phyloP scores from a whole-genome alignment of 306 rosid genomes.

The Casuarina equisetifolia region DNA sequence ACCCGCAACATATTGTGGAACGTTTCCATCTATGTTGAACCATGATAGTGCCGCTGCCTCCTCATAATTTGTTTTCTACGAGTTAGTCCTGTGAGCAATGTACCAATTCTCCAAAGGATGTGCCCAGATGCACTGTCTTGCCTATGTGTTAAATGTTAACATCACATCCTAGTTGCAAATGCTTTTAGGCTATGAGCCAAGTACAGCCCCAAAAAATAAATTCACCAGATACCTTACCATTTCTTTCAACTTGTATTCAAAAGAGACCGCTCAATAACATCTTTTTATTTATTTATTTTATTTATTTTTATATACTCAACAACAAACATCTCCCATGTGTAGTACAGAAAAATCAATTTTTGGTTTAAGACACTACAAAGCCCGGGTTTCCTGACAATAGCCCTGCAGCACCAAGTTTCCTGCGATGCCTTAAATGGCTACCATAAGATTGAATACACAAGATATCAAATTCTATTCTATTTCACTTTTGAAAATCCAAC shows the following conservation, averaged over 20 bases:
- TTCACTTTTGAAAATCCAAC: background rate
- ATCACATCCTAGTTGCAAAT: background rate
- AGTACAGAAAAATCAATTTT: background rate
- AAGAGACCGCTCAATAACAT: background rate
- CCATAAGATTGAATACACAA: background rate
- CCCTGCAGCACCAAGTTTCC: background rate
- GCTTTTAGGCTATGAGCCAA: background rate
- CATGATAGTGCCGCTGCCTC: no score
- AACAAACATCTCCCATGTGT: background rate
- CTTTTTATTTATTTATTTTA: no score
- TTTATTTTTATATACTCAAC: no score
- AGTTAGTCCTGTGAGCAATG: background rate
- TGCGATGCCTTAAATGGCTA: background rate
- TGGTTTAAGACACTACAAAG: background rate
- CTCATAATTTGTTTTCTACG: no score
- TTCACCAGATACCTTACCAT: background rate
- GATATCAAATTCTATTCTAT: background rate
- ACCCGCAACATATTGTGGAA: no score
- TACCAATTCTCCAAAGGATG: background rate
- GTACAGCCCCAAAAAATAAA: background rate
- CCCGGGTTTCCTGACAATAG: background rate
- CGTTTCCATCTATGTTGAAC: no score
- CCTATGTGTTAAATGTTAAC: background rate
- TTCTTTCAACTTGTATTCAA: no score
- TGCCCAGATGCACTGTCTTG: background rate